Conservation (phyloP, 495 filamentous ascomycete genomes). For the Penicillium canariense region DNA sequence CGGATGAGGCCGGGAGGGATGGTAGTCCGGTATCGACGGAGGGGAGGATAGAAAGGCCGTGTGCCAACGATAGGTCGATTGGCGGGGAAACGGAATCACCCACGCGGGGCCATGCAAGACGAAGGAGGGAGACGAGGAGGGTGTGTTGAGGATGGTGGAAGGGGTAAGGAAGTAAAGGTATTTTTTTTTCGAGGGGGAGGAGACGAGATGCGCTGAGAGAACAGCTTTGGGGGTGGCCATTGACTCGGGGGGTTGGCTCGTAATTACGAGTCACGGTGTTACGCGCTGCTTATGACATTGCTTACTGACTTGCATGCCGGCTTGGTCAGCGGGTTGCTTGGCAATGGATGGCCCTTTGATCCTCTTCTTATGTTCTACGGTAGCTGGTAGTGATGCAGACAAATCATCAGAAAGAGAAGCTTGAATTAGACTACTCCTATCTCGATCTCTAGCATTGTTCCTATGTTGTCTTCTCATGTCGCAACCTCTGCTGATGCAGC, state of each 20-base stretch:
- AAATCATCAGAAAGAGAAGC: too few species aligned
- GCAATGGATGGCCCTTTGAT: not conserved
- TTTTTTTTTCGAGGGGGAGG: slow-evolving; percentile 15
- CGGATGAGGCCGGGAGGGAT: slow-evolving; percentile 8
- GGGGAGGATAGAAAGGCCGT: not conserved
- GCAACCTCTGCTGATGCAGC: not conserved
- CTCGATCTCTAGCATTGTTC: too few species aligned
- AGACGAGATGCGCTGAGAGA: slow-evolving; percentile 15
- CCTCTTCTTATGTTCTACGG: too few species aligned
- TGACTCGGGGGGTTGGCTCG: slow-evolving; percentile 9
- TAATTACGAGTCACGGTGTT: slow-evolving; percentile 11
- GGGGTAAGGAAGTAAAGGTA: slow-evolving; percentile 1
- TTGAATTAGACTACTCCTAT: too few species aligned
- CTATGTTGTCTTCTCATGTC: too few species aligned
- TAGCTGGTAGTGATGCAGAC: too few species aligned
- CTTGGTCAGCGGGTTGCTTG: slow-evolving; percentile 12
- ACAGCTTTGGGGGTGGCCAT: not conserved
- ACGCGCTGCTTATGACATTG: not conserved
- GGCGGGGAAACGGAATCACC: slow-evolving; percentile 2
- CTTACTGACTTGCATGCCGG: slow-evolving; percentile 5
- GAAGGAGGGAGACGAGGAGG: slow-evolving; percentile 5
- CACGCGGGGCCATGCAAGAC: slow-evolving; percentile 5
- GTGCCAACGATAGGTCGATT: not conserved
- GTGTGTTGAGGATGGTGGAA: not conserved
- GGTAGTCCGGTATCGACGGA: slow-evolving; percentile 3